phyloP scores from a whole-genome alignment of 2,329 filamentous ascomycete species.

The Myriosclerotinia curreyana region DNA sequence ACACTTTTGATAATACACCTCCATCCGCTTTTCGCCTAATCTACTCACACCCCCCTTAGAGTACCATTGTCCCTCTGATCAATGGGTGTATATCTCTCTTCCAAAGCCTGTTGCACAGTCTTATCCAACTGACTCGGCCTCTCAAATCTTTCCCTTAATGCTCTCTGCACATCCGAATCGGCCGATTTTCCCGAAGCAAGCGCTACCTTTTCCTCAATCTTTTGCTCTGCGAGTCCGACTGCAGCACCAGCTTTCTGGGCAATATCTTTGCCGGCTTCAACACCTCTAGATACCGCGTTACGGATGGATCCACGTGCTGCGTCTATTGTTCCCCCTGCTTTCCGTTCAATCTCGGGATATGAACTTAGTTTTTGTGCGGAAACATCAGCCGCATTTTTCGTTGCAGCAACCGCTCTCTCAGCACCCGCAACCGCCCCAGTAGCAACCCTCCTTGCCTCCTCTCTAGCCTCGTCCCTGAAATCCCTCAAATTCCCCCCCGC shows the following conservation, averaged over 20 bases:
- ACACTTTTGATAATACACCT: constrained; percentile 18
- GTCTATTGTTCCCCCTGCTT: constrained; percentile 40
- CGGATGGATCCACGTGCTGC: constrained; percentile 42
- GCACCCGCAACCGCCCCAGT: constrained; percentile 31
- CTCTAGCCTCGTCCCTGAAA: constrained; percentile 42
- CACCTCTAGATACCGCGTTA: constrained; percentile 38
- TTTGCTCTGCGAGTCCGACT: constrained; percentile 41
- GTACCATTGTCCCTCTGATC: constrained; percentile 40
- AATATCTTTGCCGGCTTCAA: constrained; percentile 41
- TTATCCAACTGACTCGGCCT: constrained; percentile 44
- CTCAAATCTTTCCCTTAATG: constrained; percentile 53
- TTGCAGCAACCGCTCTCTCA: constrained; percentile 27
- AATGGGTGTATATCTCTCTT: constrained; percentile 53
- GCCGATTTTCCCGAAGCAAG: constrained; percentile 24
- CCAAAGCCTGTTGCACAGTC: constrained; percentile 52
- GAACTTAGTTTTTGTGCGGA: constrained; percentile 31
- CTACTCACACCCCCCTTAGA: constrained; percentile 40
- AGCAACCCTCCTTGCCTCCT: constrained; percentile 36
- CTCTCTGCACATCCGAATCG: constrained; percentile 43
- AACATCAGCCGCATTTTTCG: constrained; percentile 26
- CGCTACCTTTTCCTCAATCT: constrained; percentile 33
- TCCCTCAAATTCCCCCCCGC: constrained; percentile 41
- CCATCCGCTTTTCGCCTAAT: neutral
- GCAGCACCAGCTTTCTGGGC: constrained; percentile 44
- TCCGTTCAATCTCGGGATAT: constrained; percentile 29